Percentiles rank a stretch among this genome's conserved stretches.
phyloP scores from a whole-genome alignment of 768 basidiomycete genomes.

The Termitomyces titanicus region DNA sequence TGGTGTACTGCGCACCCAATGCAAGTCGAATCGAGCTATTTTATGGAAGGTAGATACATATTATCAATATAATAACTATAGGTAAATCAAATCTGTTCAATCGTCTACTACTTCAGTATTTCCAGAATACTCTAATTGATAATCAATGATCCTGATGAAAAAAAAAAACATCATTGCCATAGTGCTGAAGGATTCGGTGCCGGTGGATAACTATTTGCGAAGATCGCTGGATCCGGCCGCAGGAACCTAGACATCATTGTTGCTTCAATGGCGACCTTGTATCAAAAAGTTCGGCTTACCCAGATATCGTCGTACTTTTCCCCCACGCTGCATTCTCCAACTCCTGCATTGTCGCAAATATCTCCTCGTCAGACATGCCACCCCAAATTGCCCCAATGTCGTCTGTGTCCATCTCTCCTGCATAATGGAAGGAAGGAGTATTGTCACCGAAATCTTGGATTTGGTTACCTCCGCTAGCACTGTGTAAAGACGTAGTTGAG shows the following conservation, averaged over 20 bases:
- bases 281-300: slow-evolving; percentile 33
- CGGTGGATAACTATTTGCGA: slow-evolving; percentile 20
- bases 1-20: too few species aligned
- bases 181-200: neutral
- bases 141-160: too few species aligned
- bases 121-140: too few species aligned
- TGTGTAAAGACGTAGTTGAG: slow-evolving; percentile 21
- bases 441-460: slow-evolving; percentile 10
- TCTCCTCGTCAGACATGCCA: slow-evolving; percentile 47
- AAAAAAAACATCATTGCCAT: too few species aligned
- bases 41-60: too few species aligned
- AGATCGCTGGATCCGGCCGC: too few species aligned
- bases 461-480: slow-evolving; percentile 15
- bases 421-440: slow-evolving; percentile 13
- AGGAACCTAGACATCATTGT: too few species aligned
- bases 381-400: slow-evolving; percentile 34
- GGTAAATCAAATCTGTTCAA: too few species aligned
- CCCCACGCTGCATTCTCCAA: slow-evolving; percentile 72
- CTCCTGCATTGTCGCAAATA: slow-evolving; percentile 72
- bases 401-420: slow-evolving; percentile 26
- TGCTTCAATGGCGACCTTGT: too few species aligned
- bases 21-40: too few species aligned
- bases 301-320: slow-evolving; percentile 84
- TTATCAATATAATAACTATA: too few species aligned
- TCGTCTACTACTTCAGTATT: too few species aligned